Percentiles rank a stretch among this genome's conserved stretches.
Conservation (phyloP, 1,284 basidiomycete genomes). For the Salmacisia buchloeana region DNA sequence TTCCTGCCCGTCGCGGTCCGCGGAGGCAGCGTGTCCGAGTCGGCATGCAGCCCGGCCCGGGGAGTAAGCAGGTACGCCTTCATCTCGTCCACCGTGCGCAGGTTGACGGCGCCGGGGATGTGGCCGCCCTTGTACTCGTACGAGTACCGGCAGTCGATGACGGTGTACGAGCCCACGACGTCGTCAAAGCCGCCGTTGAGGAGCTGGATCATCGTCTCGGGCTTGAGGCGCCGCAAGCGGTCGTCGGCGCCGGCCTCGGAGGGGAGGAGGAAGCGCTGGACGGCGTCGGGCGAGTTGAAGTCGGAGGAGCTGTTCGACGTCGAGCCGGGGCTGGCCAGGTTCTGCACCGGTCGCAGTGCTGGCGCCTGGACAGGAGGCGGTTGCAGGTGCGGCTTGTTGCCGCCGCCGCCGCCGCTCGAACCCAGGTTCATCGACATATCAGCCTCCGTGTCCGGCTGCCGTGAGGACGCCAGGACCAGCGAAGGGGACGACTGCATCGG, state of each 20-base stretch:
- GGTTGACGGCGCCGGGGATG: constrained; percentile 82
- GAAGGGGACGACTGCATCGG: too few relatives aligned
- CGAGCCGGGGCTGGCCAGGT: not conserved
- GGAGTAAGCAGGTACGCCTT: constrained; percentile 71
- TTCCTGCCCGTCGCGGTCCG: constrained; percentile 59
- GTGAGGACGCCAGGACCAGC: constrained; percentile 13
- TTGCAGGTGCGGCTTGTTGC: too few relatives aligned
- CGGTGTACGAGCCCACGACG: constrained; percentile 38
- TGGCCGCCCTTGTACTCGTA: constrained; percentile 95
- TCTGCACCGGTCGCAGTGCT: not conserved
- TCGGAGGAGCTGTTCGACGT: not conserved
- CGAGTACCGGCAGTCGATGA: constrained; percentile 96
- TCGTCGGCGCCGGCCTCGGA: constrained; percentile 91
- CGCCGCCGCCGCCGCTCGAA: too few relatives aligned
- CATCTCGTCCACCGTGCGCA: constrained; percentile 74
- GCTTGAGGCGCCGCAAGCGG: constrained; percentile 83
- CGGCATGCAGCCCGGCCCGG: constrained; percentile 52
- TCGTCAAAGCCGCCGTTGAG: constrained; percentile 39
- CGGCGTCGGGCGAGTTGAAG: not conserved
- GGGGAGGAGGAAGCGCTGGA: constrained; percentile 80
- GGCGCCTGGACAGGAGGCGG: too few relatives aligned
- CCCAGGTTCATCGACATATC: constrained; percentile 1
- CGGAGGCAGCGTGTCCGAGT: constrained; percentile 25
- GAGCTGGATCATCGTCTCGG: constrained; percentile 58
- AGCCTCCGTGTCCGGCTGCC: constrained; percentile 13